Conservation (phyloP, 2,329 filamentous ascomycete genomes). For the Aspergillus flavus region DNA sequence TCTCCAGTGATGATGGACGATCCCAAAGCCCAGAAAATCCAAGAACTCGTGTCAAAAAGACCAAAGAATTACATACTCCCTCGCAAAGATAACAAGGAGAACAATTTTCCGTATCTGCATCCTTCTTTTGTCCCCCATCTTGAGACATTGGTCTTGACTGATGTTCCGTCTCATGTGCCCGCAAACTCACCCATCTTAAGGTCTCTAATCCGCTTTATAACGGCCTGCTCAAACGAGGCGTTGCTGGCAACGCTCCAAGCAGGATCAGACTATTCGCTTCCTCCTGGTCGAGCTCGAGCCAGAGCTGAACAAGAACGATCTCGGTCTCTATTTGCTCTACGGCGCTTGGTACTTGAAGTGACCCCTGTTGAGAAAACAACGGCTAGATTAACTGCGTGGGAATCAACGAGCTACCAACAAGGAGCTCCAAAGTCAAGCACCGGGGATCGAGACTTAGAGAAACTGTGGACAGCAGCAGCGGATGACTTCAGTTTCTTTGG, state of each 20-base stretch:
- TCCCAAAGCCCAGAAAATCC: constrained; percentile 36
- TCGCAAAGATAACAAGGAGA: constrained; percentile 30
- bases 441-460: constrained; percentile 61
- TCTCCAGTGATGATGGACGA: constrained; percentile 27
- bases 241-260: constrained; percentile 57
- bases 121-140: constrained; percentile 59
- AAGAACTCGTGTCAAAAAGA: constrained; percentile 42
- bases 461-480: constrained; percentile 60
- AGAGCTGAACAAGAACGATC: constrained; percentile 53
- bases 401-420: constrained; percentile 48
- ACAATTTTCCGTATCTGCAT: constrained; percentile 47
- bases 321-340: constrained; percentile 57
- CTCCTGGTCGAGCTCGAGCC: constrained; percentile 57
- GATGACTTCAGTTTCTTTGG: constrained; percentile 65
- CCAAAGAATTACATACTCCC: constrained; percentile 35
- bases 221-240: constrained; percentile 58
- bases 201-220: constrained; percentile 57
- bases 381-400: constrained; percentile 36
- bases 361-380: constrained; percentile 34
- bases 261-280: constrained; percentile 59
- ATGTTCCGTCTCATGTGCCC: constrained; percentile 53
- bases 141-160: constrained; percentile 58
- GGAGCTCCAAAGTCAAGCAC: constrained; percentile 57
- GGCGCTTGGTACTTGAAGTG: constrained; percentile 60
- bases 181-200: constrained; percentile 45